A percentile compares a stretch with the other conserved stretches of the same genome.
Evolutionary conservation across 2,329 filamentous ascomycete species (phyloP).

Genomic region (Coleophoma eucalyptorum): DNA sequence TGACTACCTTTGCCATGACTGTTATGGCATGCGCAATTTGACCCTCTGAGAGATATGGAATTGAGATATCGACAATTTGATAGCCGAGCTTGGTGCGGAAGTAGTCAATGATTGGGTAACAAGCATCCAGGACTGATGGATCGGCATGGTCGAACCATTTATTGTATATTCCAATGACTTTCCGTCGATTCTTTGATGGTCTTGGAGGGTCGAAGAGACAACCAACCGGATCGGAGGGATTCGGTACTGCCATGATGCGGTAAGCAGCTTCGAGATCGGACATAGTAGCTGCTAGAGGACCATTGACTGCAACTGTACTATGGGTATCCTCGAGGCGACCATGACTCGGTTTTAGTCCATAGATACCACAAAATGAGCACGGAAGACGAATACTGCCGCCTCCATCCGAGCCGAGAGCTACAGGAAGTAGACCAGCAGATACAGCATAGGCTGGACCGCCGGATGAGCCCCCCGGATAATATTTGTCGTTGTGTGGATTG

Average conservation of each 20-base stretch:
- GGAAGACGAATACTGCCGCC: slow-evolving; percentile 58
- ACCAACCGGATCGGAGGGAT: slow-evolving; percentile 58
- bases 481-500: slow-evolving; percentile 69
- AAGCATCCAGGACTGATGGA: slow-evolving; percentile 55
- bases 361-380: slow-evolving; percentile 41
- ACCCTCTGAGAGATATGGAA: slow-evolving; percentile 66
- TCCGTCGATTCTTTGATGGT: slow-evolving; percentile 34
- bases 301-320: slow-evolving; percentile 58
- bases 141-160: slow-evolving; percentile 70
- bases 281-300: slow-evolving; percentile 73
- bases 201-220: slow-evolving; percentile 58
- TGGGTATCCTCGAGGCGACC: slow-evolving; percentile 59
- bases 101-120: slow-evolving; percentile 57
- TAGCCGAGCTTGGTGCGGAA: slow-evolving; percentile 49
- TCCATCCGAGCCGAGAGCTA: slow-evolving; percentile 86
- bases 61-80: slow-evolving; percentile 51
- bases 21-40: slow-evolving; percentile 75
- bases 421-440: slow-evolving; percentile 52
- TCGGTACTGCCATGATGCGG: slow-evolving; percentile 69
- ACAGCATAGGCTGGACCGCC: slow-evolving; percentile 90
- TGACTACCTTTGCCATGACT: slow-evolving; percentile 69
- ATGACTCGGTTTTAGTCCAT: slow-evolving; percentile 77
- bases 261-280: slow-evolving; percentile 81
- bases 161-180: slow-evolving; percentile 66
- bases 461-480: slow-evolving; percentile 84